These are phyloP conservation scores for Podaxis sp. DNA, from an alignment of 768 basidiomycete genomes.

Conservation along the genomic window DNA sequence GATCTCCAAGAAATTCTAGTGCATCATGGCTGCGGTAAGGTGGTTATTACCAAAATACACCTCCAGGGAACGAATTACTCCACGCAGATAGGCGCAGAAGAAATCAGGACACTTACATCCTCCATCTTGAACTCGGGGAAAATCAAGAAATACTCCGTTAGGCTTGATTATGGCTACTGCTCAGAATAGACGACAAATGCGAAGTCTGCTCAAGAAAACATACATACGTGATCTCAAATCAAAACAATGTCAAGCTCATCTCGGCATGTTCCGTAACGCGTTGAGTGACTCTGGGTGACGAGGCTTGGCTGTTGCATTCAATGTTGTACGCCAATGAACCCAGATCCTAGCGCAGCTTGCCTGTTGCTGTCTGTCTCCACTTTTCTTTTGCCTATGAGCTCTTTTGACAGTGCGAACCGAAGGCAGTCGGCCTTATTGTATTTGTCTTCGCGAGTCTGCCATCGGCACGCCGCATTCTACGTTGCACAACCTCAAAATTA, in stretches of 20 bases:
- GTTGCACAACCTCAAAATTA: conserved; percentile 5
- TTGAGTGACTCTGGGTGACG: conserved; percentile 1
- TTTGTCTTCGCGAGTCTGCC: background rate
- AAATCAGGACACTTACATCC: background rate
- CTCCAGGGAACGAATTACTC: background rate
- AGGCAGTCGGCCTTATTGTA: background rate
- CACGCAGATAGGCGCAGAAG: background rate
- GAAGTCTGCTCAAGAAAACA: conserved; percentile 4
- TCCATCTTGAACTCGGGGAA: background rate
- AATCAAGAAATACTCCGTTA: background rate
- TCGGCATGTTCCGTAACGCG: conserved; percentile 9
- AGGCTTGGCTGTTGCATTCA: background rate
- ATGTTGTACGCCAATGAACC: background rate
- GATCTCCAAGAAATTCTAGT: background rate
- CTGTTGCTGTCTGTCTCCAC: background rate
- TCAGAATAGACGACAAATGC: background rate
- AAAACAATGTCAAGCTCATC: background rate
- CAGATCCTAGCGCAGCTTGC: conserved; percentile 4
- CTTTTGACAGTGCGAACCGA: background rate
- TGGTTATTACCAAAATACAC: background rate
- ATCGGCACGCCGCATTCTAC: background rate
- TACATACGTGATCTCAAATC: background rate
- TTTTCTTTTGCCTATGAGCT: background rate
- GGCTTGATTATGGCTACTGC: background rate
- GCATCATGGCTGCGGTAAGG: conserved; percentile 7